phyloP scores from a whole-genome alignment of 2,329 filamentous ascomycete species.

The Nigrograna mackinnonii region DNA sequence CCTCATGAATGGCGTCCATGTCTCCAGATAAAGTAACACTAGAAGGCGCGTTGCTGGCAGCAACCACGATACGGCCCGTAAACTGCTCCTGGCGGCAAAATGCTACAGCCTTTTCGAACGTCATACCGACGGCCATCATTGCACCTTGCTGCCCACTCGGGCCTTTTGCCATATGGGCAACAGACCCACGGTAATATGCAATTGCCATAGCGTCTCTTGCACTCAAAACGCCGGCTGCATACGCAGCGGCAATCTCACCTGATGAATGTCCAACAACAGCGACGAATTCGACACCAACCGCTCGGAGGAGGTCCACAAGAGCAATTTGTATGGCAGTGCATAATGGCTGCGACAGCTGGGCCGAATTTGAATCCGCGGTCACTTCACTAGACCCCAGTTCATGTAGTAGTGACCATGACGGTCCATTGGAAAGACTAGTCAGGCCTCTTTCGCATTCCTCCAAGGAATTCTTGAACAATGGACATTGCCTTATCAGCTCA shows the following conservation, averaged over 20 bases:
- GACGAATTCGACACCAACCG: conserved; percentile 9
- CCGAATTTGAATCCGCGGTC: conserved; percentile 19
- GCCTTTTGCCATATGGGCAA: background rate
- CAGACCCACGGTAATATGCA: conserved; percentile 1
- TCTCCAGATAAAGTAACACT: conserved; percentile 53
- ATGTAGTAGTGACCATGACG: conserved; percentile 23
- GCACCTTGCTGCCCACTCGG: too few relatives aligned
- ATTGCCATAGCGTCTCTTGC: conserved; percentile 1
- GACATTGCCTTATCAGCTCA: conserved; percentile 12
- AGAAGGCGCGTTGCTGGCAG: conserved; percentile 43
- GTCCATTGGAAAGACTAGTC: conserved; percentile 1
- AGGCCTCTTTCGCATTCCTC: conserved; percentile 1
- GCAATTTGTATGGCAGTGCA: conserved; percentile 22
- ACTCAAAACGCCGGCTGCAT: conserved; percentile 9
- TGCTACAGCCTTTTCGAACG: background rate
- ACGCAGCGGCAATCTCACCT: conserved; percentile 30
- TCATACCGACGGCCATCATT: background rate
- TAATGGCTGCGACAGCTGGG: conserved; percentile 15
- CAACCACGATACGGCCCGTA: conserved; percentile 3
- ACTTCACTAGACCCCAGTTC: conserved; percentile 29
- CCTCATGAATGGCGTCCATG: conserved; percentile 32
- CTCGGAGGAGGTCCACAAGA: conserved; percentile 15
- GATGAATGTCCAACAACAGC: conserved; percentile 24
- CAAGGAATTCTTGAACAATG: conserved; percentile 10
- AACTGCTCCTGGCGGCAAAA: background rate